Percentiles rank a stretch among this genome's conserved stretches.
Conservation (phyloP, 1,139 yeast genomes). For the Taphrina deformans region DNA sequence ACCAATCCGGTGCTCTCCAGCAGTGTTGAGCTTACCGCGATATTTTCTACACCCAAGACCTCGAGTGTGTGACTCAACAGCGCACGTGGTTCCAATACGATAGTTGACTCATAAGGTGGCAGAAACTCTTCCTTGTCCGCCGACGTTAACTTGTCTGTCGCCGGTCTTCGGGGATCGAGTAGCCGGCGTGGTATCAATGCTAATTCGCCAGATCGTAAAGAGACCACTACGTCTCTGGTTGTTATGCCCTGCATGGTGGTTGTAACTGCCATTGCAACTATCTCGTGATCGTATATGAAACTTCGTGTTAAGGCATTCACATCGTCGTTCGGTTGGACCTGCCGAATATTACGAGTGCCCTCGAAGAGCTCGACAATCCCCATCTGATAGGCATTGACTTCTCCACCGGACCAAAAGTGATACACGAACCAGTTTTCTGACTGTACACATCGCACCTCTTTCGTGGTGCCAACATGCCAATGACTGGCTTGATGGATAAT, state of each 20-base stretch:
- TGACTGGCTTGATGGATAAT: conserved; percentile 48
- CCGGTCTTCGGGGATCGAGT: conserved; percentile 47
- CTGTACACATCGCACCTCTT: conserved; percentile 57
- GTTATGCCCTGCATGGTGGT: conserved; percentile 74
- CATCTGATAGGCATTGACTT: conserved; percentile 57
- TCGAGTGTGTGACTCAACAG: conserved; percentile 49
- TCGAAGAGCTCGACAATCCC: conserved; percentile 79
- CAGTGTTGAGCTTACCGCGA: conserved; percentile 61
- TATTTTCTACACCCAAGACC: conserved; percentile 42
- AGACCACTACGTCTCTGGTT: conserved; percentile 62
- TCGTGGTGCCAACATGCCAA: conserved; percentile 44
- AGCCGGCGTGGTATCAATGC: conserved; percentile 63
- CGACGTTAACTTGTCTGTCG: conserved; percentile 57
- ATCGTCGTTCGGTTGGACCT: conserved; percentile 36
- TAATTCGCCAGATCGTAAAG: conserved; percentile 59
- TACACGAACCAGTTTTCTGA: conserved; percentile 87
- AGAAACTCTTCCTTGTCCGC: conserved; percentile 63
- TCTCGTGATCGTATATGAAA: conserved; percentile 60
- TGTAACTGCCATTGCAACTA: conserved; percentile 57
- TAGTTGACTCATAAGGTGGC: conserved; percentile 62
- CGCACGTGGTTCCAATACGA: conserved; percentile 52
- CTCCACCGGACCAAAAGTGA: conserved; percentile 52
- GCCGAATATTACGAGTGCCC: conserved; percentile 51
- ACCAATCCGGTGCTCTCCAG: conserved; percentile 80
- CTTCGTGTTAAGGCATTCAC: conserved; percentile 59